phyloP scores from a whole-genome alignment of 345 rosid species.

The Pistacia integerrima region DNA sequence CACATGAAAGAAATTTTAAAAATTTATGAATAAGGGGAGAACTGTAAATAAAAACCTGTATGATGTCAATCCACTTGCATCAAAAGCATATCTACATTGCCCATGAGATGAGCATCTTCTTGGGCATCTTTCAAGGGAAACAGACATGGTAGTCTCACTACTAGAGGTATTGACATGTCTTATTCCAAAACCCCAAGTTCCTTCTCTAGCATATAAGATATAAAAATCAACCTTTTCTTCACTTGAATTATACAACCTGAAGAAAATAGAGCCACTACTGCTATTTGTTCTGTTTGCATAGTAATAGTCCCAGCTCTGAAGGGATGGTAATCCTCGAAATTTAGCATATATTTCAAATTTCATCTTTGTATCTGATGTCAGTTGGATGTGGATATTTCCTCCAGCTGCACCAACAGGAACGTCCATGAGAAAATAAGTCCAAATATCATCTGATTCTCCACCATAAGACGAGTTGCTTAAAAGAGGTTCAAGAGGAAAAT shows the following conservation, averaged over 20 bases:
- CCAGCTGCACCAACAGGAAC: slow-evolving; percentile 91
- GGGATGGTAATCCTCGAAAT: slow-evolving; percentile 75
- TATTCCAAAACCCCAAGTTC: slow-evolving; percentile 83
- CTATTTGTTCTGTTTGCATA: slow-evolving; percentile 63
- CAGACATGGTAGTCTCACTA: slow-evolving; percentile 57
- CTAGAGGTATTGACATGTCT: slow-evolving; percentile 46
- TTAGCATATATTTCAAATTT: slow-evolving; percentile 76
- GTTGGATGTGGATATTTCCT: slow-evolving; percentile 75
- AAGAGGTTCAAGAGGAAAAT: slow-evolving; percentile 72
- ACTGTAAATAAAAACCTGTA: slow-evolving; percentile 58
- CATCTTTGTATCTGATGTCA: slow-evolving; percentile 53
- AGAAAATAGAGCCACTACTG: slow-evolving; percentile 66
- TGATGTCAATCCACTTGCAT: slow-evolving; percentile 87
- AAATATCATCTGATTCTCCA: slow-evolving; percentile 46
- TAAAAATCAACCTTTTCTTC: slow-evolving; percentile 83
- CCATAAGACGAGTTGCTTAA: slow-evolving; percentile 59
- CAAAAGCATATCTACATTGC: slow-evolving; percentile 68
- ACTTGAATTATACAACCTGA: slow-evolving; percentile 63
- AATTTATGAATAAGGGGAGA: neutral
- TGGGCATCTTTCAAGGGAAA: slow-evolving; percentile 93
- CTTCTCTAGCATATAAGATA: slow-evolving; percentile 81
- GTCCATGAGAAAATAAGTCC: slow-evolving; percentile 82
- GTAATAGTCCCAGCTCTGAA: slow-evolving; percentile 74
- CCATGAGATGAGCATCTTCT: slow-evolving; percentile 85
- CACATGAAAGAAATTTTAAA: slow-evolving; percentile 1